A percentile compares a stretch with the other conserved stretches of the same genome.
Conservation (phyloP, 2,329 filamentous ascomycete species). For the Calonectria pseudoturangicola region DNA sequence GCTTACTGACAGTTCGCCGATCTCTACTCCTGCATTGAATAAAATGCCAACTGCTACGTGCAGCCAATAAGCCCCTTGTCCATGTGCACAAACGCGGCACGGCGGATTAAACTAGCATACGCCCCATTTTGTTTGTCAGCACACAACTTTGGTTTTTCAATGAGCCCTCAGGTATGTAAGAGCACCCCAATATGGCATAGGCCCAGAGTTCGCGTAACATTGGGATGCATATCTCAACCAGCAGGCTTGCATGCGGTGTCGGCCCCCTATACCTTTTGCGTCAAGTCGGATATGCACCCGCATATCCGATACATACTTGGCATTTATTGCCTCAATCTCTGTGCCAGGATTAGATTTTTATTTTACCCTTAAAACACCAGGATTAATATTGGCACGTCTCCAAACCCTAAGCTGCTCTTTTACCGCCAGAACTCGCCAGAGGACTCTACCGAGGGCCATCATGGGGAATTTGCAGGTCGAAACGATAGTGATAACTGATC, state of each 20-base stretch:
- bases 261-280: slow-evolving; percentile 21
- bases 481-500: not conserved
- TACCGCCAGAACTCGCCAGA: not conserved
- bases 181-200: not conserved
- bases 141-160: not conserved
- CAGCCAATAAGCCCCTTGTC: no score
- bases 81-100: no score
- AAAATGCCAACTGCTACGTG: no score
- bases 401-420: not conserved
- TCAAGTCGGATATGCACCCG: slow-evolving; percentile 15
- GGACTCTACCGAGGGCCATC: not conserved
- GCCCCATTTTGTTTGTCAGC: not conserved
- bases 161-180: not conserved
- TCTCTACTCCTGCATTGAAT: no score
- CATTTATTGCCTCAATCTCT: not conserved
- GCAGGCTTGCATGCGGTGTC: not conserved
- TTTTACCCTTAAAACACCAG: not conserved
- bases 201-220: not conserved
- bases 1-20: no score
- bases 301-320: slow-evolving; percentile 6
- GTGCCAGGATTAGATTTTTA: not conserved
- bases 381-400: not conserved
- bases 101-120: not conserved
- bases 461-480: slow-evolving; percentile 4
- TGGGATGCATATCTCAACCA: not conserved